phyloP scores from a whole-genome alignment of 495 filamentous ascomycete species.

The Trichoderma reesei region DNA sequence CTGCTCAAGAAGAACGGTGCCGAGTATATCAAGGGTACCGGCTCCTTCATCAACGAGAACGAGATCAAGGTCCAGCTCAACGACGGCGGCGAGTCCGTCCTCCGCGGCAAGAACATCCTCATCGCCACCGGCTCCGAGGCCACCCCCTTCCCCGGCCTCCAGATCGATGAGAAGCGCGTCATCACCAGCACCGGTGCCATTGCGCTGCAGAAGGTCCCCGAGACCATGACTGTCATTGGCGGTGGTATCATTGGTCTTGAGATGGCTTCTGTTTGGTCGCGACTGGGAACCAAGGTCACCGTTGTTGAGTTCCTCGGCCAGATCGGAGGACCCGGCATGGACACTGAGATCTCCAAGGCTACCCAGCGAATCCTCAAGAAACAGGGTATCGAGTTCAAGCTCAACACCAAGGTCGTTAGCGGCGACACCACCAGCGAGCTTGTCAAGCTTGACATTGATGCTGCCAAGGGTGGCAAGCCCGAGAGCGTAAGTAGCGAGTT shows the following conservation, averaged over 20 bases:
- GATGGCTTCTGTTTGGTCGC: conserved; percentile 97
- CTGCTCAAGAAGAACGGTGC: conserved; percentile 98
- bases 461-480: conserved; percentile 91
- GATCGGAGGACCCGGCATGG: conserved; percentile 98
- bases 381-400: conserved; percentile 98
- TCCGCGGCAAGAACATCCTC: conserved; percentile 90
- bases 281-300: conserved; percentile 87
- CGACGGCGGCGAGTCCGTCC: conserved; percentile 77
- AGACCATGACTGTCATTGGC: conserved; percentile 97
- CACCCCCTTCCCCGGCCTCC: conserved; percentile 91
- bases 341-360: conserved; percentile 82
- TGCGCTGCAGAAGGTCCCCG: conserved; percentile 76
- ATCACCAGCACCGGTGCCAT: conserved; percentile 94
- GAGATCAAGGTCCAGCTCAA: conserved; percentile 82
- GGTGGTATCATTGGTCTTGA: conserved; percentile 98
- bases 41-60: conserved; percentile 76
- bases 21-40: conserved; percentile 91
- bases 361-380: conserved; percentile 89
- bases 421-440: conserved; percentile 70
- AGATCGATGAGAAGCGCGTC: conserved; percentile 94
- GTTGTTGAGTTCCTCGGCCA: conserved; percentile 93
- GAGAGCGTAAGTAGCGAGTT: conserved; percentile 56
- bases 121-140: conserved; percentile 92
- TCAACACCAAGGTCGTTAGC: conserved; percentile 83
- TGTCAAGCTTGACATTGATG: conserved; percentile 74